phyloP scores from a whole-genome alignment of 495 filamentous ascomycete genomes.

The Talaromyces liani region DNA sequence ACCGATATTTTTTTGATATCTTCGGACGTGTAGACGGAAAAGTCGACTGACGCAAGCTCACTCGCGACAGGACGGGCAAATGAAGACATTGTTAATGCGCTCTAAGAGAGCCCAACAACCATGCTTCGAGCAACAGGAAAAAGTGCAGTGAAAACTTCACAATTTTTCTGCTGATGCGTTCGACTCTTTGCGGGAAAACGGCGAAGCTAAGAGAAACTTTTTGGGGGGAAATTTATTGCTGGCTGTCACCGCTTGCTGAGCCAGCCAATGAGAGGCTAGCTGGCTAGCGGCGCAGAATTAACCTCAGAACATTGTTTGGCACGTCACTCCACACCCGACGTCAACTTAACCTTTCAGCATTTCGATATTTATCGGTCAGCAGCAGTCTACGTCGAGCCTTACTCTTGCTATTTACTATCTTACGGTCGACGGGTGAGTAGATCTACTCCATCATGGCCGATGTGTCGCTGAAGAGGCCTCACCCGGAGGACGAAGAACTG shows the following conservation, averaged over 20 bases:
- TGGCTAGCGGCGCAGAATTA: constrained; percentile 10
- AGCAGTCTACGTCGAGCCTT: constrained; percentile 10
- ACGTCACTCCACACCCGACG: neutral
- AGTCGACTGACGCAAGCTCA: constrained; percentile 79
- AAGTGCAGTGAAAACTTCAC: constrained; percentile 13
- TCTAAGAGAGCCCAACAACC: constrained; percentile 9
- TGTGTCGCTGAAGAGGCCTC: constrained; percentile 50
- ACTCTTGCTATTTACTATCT: neutral
- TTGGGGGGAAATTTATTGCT: constrained; percentile 25
- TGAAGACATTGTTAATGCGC: constrained; percentile 53
- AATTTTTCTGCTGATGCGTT: neutral
- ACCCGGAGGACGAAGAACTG: constrained; percentile 45
- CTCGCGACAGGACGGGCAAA: constrained; percentile 85
- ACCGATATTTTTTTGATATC: constrained; percentile 89
- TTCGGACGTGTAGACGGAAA: constrained; percentile 67
- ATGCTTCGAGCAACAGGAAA: constrained; percentile 1
- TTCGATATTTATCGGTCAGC: constrained; percentile 7
- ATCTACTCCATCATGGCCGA: constrained; percentile 41
- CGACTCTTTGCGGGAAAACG: neutral
- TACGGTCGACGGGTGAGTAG: constrained; percentile 14
- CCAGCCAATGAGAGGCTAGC: constrained; percentile 10
- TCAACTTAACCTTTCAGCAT: constrained; percentile 10
- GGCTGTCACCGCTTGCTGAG: constrained; percentile 15
- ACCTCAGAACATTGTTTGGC: neutral
- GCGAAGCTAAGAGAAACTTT: constrained; percentile 12